Percentiles rank a stretch among this genome's conserved stretches.
phyloP scores from a whole-genome alignment of 2,329 filamentous ascomycete genomes.

The Drechslerella coelobrocha region DNA sequence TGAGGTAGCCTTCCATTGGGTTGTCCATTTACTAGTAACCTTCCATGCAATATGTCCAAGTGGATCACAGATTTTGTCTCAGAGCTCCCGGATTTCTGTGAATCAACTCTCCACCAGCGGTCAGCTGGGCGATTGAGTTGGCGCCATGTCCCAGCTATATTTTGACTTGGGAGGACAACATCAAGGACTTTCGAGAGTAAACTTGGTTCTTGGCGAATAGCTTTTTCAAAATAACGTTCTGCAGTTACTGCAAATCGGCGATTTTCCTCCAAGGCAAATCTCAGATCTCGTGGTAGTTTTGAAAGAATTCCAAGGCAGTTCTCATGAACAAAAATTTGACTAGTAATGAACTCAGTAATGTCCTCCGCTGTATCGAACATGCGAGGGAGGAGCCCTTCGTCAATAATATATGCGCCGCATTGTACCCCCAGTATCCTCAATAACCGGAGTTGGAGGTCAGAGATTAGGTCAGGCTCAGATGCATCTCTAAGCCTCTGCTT shows the following conservation, averaged over 20 bases:
- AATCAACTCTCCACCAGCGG: conserved; percentile 52
- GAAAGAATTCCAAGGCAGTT: conserved; percentile 12
- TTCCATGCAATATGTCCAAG: conserved; percentile 63
- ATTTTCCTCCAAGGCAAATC: not conserved
- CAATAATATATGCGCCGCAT: conserved; percentile 5
- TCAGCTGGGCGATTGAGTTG: conserved; percentile 27
- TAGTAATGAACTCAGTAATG: not conserved
- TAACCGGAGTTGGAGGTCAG: not conserved
- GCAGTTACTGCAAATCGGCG: conserved; percentile 2
- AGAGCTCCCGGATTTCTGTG: conserved; percentile 54
- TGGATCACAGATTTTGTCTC: conserved; percentile 58
- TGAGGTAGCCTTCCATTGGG: conserved; percentile 62
- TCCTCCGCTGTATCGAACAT: not conserved
- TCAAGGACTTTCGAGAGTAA: not conserved
- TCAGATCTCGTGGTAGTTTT: conserved; percentile 5
- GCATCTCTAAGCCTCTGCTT: not conserved
- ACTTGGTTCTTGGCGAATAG: not conserved
- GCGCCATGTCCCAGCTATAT: not conserved
- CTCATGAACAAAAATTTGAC: conserved; percentile 5
- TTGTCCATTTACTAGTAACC: conserved; percentile 64
- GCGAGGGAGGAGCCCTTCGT: not conserved
- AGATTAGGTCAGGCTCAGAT: not conserved
- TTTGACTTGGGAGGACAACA: not conserved
- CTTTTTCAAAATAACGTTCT: not conserved
- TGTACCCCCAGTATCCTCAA: conserved; percentile 5